A percentile compares a stretch with the other conserved stretches of the same genome.
phyloP scores from a whole-genome alignment of 2,329 filamentous ascomycete genomes.

The Fusarium globosum region DNA sequence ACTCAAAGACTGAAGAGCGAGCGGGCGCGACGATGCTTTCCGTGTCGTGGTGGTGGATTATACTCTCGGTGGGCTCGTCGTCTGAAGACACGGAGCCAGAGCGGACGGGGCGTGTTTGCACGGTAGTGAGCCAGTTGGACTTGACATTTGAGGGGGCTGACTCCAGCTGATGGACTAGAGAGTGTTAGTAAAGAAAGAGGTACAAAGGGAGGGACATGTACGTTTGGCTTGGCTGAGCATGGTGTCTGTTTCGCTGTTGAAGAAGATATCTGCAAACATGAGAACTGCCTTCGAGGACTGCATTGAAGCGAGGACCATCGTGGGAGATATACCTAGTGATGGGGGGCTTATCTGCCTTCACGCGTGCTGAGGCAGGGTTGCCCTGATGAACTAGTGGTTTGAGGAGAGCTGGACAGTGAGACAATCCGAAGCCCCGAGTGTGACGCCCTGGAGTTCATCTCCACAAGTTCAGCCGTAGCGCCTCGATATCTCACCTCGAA shows the following conservation, averaged over 20 bases:
- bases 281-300: neutral
- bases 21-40: neutral
- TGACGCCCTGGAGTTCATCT: neutral
- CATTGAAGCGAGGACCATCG: neutral
- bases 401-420: neutral
- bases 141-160: neutral
- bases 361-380: neutral
- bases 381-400: neutral
- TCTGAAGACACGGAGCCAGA: neutral
- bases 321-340: neutral
- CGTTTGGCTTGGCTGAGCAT: constrained; percentile 10
- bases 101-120: neutral
- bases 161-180: constrained; percentile 1
- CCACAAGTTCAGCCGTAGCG: neutral
- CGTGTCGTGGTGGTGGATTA: neutral
- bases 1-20: neutral
- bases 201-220: neutral
- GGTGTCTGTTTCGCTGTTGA: neutral
- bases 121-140: neutral
- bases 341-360: neutral
- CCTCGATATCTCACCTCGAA: too few species aligned
- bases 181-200: neutral
- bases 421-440: neutral
- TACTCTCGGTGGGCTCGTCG: neutral
- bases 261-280: neutral